These are phyloP conservation scores for Pneumocystis jirovecii DNA, from an alignment of 1,139 yeast genomes.

Conservation along the genomic window DNA sequence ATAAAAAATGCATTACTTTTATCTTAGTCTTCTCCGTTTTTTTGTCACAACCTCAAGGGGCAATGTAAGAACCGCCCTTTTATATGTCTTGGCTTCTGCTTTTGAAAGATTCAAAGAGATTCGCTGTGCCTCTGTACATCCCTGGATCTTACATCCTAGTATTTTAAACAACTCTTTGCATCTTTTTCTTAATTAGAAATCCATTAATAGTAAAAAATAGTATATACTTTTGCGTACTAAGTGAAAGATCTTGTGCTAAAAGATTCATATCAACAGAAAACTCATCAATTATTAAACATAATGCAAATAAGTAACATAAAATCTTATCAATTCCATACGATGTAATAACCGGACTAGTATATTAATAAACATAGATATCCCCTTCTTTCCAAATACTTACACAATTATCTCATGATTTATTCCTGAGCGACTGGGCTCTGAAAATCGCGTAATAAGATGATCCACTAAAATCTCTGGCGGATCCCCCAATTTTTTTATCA, in stretches of 20 bases:
- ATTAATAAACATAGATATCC: constrained; percentile 25
- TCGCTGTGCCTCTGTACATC: constrained; percentile 65
- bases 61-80: constrained; percentile 68
- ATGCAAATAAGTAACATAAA: constrained; percentile 59
- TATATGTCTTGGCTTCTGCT: constrained; percentile 48
- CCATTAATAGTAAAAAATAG: neutral
- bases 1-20: neutral
- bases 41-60: constrained; percentile 50
- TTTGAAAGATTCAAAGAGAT: constrained; percentile 69
- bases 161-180: constrained; percentile 47
- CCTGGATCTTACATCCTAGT: constrained; percentile 66
- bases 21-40: neutral
- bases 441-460: constrained; percentile 54
- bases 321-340: constrained; percentile 79
- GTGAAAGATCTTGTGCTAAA: constrained; percentile 66
- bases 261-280: constrained; percentile 67
- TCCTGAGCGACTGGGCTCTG: constrained; percentile 47
- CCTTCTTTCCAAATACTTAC: neutral
- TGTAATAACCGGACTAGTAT: constrained; percentile 48
- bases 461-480: constrained; percentile 65
- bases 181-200: constrained; percentile 2
- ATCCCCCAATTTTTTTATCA: constrained; percentile 46
- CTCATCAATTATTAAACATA: constrained; percentile 60
- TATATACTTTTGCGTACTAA: constrained; percentile 61
- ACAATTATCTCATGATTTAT: constrained; percentile 35